These are phyloP conservation scores for Quercus agrifolia DNA, from an alignment of 306 rosid genomes.

Conservation along the genomic window DNA sequence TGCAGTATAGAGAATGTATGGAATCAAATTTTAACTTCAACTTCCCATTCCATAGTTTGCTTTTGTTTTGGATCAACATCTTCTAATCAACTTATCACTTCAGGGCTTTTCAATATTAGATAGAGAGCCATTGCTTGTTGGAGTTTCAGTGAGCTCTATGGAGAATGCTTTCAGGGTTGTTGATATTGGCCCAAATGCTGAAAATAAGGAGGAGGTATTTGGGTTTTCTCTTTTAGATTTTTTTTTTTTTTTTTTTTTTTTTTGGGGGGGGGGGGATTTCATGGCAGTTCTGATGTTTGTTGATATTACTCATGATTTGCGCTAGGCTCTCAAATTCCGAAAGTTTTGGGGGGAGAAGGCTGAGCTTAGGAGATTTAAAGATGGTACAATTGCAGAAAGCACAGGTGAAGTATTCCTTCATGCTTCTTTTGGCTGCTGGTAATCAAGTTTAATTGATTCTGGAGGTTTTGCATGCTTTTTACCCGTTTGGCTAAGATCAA, in stretches of 20 bases:
- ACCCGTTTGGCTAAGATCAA: neutral
- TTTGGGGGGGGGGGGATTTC: neutral
- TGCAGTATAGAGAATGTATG: constrained; percentile 68
- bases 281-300: constrained; percentile 25
- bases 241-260: constrained; percentile 17
- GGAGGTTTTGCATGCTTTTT: constrained; percentile 51
- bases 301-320: constrained; percentile 16
- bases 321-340: constrained; percentile 66
- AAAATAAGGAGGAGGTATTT: constrained; percentile 75
- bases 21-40: constrained; percentile 20
- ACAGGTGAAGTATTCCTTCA: constrained; percentile 45
- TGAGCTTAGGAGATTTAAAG: constrained; percentile 93
- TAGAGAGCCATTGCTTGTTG: constrained; percentile 70
- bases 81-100: constrained; percentile 24
- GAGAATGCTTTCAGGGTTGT: constrained; percentile 89
- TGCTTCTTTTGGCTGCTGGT: constrained; percentile 8
- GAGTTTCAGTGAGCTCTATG: constrained; percentile 65
- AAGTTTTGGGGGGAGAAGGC: constrained; percentile 95
- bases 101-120: constrained; percentile 78
- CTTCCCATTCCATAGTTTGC: constrained; percentile 12
- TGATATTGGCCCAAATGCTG: constrained; percentile 91
- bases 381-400: constrained; percentile 94
- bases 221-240: constrained; percentile 34
- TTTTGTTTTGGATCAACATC: constrained; percentile 14
- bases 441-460: constrained; percentile 12